Evolutionary conservation across 208 protist genomes (phyloP).

Genomic region (Strigomonas culicis): DNA sequence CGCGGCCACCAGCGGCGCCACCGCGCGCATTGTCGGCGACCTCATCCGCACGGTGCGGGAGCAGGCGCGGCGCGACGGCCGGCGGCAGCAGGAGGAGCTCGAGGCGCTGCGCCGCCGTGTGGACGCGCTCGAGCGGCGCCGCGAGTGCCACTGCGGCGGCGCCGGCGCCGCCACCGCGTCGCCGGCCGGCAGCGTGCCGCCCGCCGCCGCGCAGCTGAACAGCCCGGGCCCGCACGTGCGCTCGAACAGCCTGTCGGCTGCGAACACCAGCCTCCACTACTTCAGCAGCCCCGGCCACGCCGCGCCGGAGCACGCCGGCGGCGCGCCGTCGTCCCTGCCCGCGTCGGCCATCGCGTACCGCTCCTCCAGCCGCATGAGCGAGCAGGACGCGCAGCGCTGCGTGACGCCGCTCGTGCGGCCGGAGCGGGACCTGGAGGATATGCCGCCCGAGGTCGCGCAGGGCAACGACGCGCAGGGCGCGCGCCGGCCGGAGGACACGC

Average conservation of each 20-base stretch:
- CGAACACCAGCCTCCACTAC: constrained; percentile 13
- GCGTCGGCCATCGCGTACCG: constrained; percentile 10
- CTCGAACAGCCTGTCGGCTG: not conserved
- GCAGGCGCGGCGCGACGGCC: constrained; percentile 23
- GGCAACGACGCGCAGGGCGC: constrained; percentile 52
- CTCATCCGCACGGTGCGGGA: constrained; percentile 34
- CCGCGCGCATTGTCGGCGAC: constrained; percentile 21
- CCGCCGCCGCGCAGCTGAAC: not conserved
- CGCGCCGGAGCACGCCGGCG: not conserved
- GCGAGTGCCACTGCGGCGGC: constrained; percentile 33
- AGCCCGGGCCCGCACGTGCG: not conserved
- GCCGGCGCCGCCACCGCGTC: not conserved
- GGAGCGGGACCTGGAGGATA: constrained; percentile 28
- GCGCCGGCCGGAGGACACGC: constrained; percentile 45
- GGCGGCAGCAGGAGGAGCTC: constrained; percentile 25
- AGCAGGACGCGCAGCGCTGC: constrained; percentile 22
- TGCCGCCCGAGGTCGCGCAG: constrained; percentile 48
- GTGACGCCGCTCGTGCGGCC: constrained; percentile 32
- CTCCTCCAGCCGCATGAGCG: constrained; percentile 27
- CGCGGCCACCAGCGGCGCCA: constrained; percentile 27
- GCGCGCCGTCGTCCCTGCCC: not conserved
- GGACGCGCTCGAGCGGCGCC: constrained; percentile 44
- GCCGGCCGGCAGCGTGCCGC: not conserved
- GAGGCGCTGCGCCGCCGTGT: constrained; percentile 38
- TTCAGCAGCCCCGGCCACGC: not conserved